These are phyloP conservation scores for Tympanopsis confertula DNA, from an alignment of 2,329 filamentous ascomycete species.

Conservation along the genomic window DNA sequence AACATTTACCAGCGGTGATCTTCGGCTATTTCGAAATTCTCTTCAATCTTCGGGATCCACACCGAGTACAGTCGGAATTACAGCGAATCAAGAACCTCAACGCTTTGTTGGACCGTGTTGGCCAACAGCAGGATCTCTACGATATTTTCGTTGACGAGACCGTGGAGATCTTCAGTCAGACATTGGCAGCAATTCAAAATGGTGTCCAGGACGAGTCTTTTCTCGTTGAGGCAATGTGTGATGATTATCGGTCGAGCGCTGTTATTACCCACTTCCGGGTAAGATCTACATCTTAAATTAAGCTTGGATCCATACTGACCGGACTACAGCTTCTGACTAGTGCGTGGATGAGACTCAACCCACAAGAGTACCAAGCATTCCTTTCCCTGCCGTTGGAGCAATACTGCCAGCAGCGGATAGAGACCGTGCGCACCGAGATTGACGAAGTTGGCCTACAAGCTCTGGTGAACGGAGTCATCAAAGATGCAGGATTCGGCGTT, in stretches of 20 bases:
- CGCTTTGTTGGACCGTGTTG: neutral
- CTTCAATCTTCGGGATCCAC: neutral
- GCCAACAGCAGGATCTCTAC: neutral
- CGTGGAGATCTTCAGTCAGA: neutral
- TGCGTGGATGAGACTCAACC: conserved; percentile 1
- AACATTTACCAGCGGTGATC: neutral
- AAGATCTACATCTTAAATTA: neutral
- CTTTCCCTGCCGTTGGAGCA: neutral
- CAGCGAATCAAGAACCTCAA: neutral
- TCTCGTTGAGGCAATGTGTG: neutral
- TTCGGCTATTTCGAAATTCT: conserved; percentile 1
- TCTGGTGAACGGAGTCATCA: neutral
- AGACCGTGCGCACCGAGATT: neutral
- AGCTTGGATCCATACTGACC: neutral
- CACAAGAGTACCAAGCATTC: neutral
- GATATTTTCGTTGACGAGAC: neutral
- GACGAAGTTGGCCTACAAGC: conserved; percentile 1
- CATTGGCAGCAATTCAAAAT: neutral
- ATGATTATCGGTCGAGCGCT: neutral
- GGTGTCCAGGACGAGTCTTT: neutral
- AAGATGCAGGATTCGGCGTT: neutral
- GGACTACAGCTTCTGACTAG: neutral
- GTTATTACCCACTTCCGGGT: neutral
- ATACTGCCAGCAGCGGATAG: neutral
- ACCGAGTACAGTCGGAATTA: neutral